Percentiles rank a stretch among this genome's conserved stretches.
Conservation (phyloP, 805 yeast genomes). For the Monosporozyma siamensis region DNA sequence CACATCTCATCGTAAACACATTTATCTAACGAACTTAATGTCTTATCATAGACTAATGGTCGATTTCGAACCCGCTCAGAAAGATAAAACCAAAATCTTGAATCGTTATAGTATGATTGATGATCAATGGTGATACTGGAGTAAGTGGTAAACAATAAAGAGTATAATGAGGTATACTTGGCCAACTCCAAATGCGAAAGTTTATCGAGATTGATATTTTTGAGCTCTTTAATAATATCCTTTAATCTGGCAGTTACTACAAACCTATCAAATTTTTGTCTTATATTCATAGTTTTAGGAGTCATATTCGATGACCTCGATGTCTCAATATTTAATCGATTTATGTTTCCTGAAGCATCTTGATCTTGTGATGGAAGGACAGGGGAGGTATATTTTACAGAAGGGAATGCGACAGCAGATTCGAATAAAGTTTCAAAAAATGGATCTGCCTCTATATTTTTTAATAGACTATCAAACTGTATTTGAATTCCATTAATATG, state of each 20-base stretch:
- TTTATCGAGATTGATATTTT: slow-evolving; percentile 9
- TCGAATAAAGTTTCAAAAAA: slow-evolving; percentile 41
- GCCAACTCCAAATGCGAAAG: slow-evolving; percentile 14
- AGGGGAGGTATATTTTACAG: not conserved
- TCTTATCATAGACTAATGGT: slow-evolving; percentile 20
- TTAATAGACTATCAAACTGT: slow-evolving; percentile 26
- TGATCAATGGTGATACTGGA: not conserved
- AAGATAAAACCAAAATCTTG: slow-evolving; percentile 7
- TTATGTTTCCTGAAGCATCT: not conserved
- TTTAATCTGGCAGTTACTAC: slow-evolving; percentile 17
- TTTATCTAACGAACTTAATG: slow-evolving; percentile 11
- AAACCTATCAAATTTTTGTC: slow-evolving; percentile 19
- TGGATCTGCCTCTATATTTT: slow-evolving; percentile 36
- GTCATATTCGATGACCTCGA: slow-evolving; percentile 29
- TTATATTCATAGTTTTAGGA: slow-evolving; percentile 18
- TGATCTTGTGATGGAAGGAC: not conserved
- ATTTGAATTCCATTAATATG: slow-evolving; percentile 26
- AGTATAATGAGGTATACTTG: slow-evolving; percentile 16
- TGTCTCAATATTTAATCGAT: too few species aligned
- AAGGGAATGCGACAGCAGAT: slow-evolving; percentile 40
- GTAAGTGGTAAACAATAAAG: slow-evolving; percentile 3
- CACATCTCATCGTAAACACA: slow-evolving; percentile 10
- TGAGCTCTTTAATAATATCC: slow-evolving; percentile 11
- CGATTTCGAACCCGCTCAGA: slow-evolving; percentile 15
- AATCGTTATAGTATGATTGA: not conserved